Evolutionary conservation across 75 land plant species (phyloP).

Genomic region (Pinus albicaulis): DNA sequence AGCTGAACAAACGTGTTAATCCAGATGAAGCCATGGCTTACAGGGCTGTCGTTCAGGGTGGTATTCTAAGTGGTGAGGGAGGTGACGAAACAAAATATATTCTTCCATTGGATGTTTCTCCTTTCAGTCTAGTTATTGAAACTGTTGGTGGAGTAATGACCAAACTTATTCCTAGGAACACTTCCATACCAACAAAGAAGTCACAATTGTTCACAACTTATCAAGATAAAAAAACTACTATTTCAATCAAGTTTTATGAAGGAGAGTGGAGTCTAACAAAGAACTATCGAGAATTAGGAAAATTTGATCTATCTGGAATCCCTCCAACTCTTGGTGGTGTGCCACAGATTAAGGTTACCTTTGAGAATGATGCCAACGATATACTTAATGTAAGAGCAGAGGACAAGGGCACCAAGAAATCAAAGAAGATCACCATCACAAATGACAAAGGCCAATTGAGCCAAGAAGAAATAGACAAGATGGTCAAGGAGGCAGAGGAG

Average conservation of each 20-base stretch:
- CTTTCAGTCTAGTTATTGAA: conserved; percentile 54
- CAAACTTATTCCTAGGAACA: conserved; percentile 64
- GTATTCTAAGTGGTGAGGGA: conserved; percentile 65
- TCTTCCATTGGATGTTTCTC: conserved; percentile 62
- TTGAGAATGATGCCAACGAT: conserved; percentile 68
- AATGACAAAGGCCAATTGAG: conserved; percentile 64
- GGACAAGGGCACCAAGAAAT: conserved; percentile 62
- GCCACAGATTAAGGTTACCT: conserved; percentile 65
- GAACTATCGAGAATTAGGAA: conserved; percentile 54
- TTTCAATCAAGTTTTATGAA: conserved; percentile 64
- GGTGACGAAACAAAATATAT: conserved; percentile 64
- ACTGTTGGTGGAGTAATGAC: conserved; percentile 69
- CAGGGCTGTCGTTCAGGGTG: conserved; percentile 68
- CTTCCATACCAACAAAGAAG: conserved; percentile 86
- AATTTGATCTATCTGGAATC: conserved; percentile 59
- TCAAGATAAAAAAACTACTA: conserved; percentile 68
- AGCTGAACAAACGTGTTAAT: conserved; percentile 73
- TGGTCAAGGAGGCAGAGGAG: conserved; percentile 67
- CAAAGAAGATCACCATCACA: conserved; percentile 64
- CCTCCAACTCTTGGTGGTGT: conserved; percentile 45
- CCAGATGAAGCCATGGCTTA: conserved; percentile 72
- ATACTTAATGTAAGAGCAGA: conserved; percentile 62
- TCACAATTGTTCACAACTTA: conserved; percentile 81
- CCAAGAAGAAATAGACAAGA: conserved; percentile 61
- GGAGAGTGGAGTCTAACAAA: conserved; percentile 65